Evolutionary conservation across 805 yeast species (phyloP).

Genomic region (Starmerella riodocensis): DNA sequence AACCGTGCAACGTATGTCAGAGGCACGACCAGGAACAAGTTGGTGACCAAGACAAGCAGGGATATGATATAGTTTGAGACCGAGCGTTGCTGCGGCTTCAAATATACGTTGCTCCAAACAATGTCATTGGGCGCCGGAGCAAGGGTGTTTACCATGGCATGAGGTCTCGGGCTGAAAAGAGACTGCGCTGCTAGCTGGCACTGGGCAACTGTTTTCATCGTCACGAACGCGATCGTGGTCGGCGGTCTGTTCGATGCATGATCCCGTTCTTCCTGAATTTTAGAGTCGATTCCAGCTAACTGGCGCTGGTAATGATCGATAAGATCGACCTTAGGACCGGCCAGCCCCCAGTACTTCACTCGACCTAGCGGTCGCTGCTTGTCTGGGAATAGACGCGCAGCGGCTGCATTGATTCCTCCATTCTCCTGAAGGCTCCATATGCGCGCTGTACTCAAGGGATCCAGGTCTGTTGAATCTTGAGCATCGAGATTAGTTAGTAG

Average conservation of each 20-base stretch:
- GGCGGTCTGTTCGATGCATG: constrained; percentile 50
- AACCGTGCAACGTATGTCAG: constrained; percentile 76
- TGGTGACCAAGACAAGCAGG: constrained; percentile 48
- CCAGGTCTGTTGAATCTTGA: not conserved
- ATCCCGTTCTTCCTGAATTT: constrained; percentile 50
- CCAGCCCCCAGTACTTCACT: constrained; percentile 46
- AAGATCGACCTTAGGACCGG: constrained; percentile 66
- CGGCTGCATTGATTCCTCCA: constrained; percentile 1
- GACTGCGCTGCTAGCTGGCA: constrained; percentile 97
- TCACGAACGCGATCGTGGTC: constrained; percentile 82
- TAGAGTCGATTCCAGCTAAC: constrained; percentile 55
- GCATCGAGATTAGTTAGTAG: not conserved
- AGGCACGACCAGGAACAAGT: constrained; percentile 66
- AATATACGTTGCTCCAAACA: constrained; percentile 79
- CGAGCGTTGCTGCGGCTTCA: constrained; percentile 61
- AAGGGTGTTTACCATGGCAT: constrained; percentile 61
- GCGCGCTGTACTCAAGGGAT: not conserved
- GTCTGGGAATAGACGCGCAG: constrained; percentile 8
- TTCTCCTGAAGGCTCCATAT: not conserved
- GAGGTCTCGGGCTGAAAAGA: constrained; percentile 77
- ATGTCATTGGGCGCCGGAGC: constrained; percentile 97
- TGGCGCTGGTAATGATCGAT: constrained; percentile 62
- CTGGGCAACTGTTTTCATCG: constrained; percentile 88
- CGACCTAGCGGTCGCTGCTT: constrained; percentile 45
- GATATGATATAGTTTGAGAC: constrained; percentile 53